A percentile compares a stretch with the other conserved stretches of the same genome.
These are phyloP conservation scores for Pisolithus thermaeus DNA, from an alignment of 1,284 basidiomycete genomes.

Conservation along the genomic window DNA sequence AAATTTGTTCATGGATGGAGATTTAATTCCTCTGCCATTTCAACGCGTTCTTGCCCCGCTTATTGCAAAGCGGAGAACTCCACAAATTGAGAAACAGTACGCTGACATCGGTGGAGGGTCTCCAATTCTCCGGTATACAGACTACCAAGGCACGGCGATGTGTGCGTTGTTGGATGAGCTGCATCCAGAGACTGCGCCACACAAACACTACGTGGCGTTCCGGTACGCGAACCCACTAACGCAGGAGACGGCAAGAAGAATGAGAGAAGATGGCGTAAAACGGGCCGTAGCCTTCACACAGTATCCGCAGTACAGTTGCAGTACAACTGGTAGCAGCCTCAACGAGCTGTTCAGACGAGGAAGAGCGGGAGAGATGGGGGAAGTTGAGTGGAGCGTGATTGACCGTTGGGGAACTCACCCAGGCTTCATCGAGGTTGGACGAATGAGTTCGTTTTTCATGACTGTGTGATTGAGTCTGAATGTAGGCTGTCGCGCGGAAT, in stretches of 20 bases:
- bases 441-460: not conserved
- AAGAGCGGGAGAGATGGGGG: conserved; percentile 49
- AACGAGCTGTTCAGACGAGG: conserved; percentile 84
- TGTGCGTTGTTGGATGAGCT: conserved; percentile 88
- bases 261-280: conserved; percentile 88
- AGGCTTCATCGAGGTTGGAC: conserved; percentile 84
- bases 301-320: conserved; percentile 99
- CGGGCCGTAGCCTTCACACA: conserved; percentile 96
- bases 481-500: conserved; percentile 84
- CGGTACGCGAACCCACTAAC: conserved; percentile 91
- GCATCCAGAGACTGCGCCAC: conserved; percentile 89
- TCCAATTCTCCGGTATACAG: conserved; percentile 93
- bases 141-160: conserved; percentile 88
- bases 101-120: conserved; percentile 94
- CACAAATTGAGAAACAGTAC: conserved; percentile 94
- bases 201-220: conserved; percentile 95
- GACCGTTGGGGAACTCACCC: conserved; percentile 97
- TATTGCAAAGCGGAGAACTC: conserved; percentile 90
- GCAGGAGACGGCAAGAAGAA: conserved; percentile 74
- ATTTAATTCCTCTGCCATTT: conserved; percentile 94
- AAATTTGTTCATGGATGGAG: conserved; percentile 90
- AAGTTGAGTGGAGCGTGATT: conserved; percentile 94
- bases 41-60: conserved; percentile 83
- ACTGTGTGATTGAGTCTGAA: conserved; percentile 4
- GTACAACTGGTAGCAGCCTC: conserved; percentile 93